Percentiles rank a stretch among this genome's conserved stretches.
Conservation (phyloP, 1,139 yeast species). For the Yamadazyma triangularis region DNA sequence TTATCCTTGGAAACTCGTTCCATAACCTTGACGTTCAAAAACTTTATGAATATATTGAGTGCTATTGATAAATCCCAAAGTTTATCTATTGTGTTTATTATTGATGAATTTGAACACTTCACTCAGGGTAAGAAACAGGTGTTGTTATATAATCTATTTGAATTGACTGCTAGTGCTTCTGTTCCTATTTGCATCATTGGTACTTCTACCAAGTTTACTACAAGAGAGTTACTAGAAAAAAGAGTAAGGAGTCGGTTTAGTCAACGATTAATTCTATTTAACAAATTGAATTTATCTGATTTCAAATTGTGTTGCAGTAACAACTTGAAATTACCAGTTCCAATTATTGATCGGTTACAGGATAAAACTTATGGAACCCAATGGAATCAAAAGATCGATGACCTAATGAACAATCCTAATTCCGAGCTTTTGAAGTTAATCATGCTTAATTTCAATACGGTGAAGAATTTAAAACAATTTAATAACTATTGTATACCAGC, state of each 20-base stretch:
- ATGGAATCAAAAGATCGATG: slow-evolving; percentile 52
- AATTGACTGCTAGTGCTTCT: slow-evolving; percentile 68
- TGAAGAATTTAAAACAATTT: slow-evolving; percentile 55
- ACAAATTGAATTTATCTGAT: slow-evolving; percentile 43
- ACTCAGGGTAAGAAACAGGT: slow-evolving; percentile 74
- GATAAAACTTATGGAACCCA: slow-evolving; percentile 21
- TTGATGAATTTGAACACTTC: slow-evolving; percentile 84
- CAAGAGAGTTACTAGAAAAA: slow-evolving; percentile 80
- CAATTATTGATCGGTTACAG: slow-evolving; percentile 12
- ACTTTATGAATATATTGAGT: slow-evolving; percentile 31
- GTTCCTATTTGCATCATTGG: slow-evolving; percentile 85
- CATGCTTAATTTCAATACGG: slow-evolving; percentile 51
- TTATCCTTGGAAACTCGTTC: slow-evolving; percentile 42
- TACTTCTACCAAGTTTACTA: slow-evolving; percentile 66
- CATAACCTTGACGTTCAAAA: slow-evolving; percentile 37
- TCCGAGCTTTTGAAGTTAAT: slow-evolving; percentile 15
- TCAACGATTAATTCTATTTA: slow-evolving; percentile 64
- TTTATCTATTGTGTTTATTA: slow-evolving; percentile 66
- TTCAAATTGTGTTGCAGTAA: slow-evolving; percentile 35
- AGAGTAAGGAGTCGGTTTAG: slow-evolving; percentile 88
- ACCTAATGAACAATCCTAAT: slow-evolving; percentile 6
- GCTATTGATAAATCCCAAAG: slow-evolving; percentile 5
- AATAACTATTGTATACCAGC: slow-evolving; percentile 49
- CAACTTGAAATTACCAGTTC: slow-evolving; percentile 22
- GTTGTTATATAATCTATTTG: slow-evolving; percentile 79